Evolutionary conservation across 2,329 filamentous ascomycete species (phyloP).

Genomic region (Reticulascus tulasneorum): DNA sequence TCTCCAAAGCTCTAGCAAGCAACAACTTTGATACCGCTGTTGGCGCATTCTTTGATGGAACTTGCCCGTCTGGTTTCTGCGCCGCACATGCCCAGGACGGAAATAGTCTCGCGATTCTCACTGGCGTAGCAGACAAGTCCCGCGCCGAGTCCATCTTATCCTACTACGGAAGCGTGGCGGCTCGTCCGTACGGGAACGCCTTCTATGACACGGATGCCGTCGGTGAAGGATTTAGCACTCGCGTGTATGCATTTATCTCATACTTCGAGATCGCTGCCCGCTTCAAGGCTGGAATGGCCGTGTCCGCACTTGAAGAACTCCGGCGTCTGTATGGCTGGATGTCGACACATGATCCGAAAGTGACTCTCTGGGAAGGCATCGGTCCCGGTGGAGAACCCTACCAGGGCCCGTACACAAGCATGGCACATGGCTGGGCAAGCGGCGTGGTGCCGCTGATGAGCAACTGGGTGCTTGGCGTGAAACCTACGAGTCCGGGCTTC

Average conservation of each 20-base stretch:
- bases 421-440: slow-evolving; percentile 49
- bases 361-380: slow-evolving; percentile 50
- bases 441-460: slow-evolving; percentile 44
- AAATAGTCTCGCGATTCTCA: slow-evolving; percentile 43
- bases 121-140: slow-evolving; percentile 25
- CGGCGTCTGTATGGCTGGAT: slow-evolving; percentile 47
- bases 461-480: slow-evolving; percentile 43
- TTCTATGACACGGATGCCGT: slow-evolving; percentile 46
- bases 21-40: slow-evolving; percentile 36
- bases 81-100: slow-evolving; percentile 45
- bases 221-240: slow-evolving; percentile 31
- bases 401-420: slow-evolving; percentile 41
- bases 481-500: slow-evolving; percentile 40
- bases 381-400: slow-evolving; percentile 38
- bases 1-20: slow-evolving; percentile 30
- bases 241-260: slow-evolving; percentile 49
- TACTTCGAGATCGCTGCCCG: slow-evolving; percentile 50
- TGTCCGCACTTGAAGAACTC: slow-evolving; percentile 40
- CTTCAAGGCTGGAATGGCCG: slow-evolving; percentile 29
- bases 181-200: slow-evolving; percentile 42
- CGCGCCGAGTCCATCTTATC: slow-evolving; percentile 30
- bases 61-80: slow-evolving; percentile 21
- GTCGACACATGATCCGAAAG: slow-evolving; percentile 38
- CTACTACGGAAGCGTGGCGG: slow-evolving; percentile 33
- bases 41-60: slow-evolving; percentile 44